Conservation (phyloP, 495 filamentous ascomycete species). For the Penicillium odoratum region DNA sequence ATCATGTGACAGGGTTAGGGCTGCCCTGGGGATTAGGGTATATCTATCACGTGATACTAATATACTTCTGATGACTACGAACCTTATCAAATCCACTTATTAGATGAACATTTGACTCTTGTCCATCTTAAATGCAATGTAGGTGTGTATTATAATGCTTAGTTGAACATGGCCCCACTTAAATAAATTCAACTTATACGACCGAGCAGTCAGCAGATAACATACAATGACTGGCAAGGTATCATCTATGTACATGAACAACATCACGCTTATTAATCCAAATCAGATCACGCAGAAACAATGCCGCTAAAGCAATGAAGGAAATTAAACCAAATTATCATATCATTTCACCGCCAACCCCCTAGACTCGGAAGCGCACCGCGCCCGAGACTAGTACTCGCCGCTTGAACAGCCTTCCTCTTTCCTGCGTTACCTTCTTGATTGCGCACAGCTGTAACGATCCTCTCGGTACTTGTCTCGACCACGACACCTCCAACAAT, state of each 20-base stretch:
- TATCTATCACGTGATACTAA: neutral
- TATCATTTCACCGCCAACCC: slow-evolving; percentile 40
- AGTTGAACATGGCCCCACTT: neutral
- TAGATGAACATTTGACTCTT: neutral
- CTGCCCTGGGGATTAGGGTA: neutral
- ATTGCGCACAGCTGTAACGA: slow-evolving; percentile 78
- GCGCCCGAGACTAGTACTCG: slow-evolving; percentile 40
- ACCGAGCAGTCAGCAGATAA: neutral
- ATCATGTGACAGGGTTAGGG: slow-evolving; percentile 34
- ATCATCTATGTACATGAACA: slow-evolving; percentile 5
- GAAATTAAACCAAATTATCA: neutral
- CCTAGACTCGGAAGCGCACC: slow-evolving; percentile 41
- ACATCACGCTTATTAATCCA: neutral
- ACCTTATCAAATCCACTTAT: neutral
- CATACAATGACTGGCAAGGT: neutral
- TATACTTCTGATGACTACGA: neutral
- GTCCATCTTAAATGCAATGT: neutral
- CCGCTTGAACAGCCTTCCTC: slow-evolving; percentile 53
- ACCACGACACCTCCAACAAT: slow-evolving; percentile 94
- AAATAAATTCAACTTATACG: neutral
- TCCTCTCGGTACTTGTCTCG: slow-evolving; percentile 84
- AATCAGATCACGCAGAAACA: slow-evolving; percentile 4
- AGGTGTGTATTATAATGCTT: neutral
- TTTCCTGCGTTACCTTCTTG: slow-evolving; percentile 81
- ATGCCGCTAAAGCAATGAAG: neutral